These are phyloP conservation scores for Magnusiomyces ingens DNA, from an alignment of 1,139 yeast genomes.

Conservation along the genomic window DNA sequence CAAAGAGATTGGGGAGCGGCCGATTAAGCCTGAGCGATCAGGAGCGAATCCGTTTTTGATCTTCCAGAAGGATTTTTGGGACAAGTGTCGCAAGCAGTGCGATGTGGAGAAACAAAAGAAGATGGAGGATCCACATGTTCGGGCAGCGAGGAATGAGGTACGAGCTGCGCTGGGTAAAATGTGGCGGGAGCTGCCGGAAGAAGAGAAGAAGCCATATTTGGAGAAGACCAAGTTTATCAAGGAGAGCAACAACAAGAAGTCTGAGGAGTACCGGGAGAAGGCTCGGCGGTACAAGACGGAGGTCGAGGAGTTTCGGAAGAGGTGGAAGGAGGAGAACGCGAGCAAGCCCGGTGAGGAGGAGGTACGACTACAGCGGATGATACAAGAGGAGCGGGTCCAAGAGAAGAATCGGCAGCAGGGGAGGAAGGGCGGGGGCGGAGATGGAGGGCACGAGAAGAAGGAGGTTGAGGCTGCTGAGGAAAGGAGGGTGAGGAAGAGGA, in stretches of 20 bases:
- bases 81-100: constrained; percentile 34
- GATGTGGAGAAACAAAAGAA: constrained; percentile 31
- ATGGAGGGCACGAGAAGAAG: too few species aligned
- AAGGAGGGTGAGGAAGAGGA: too few species aligned
- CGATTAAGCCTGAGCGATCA: constrained; percentile 35
- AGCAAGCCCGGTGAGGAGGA: constrained; percentile 33
- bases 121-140: constrained; percentile 29
- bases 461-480: too few species aligned
- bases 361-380: constrained; percentile 21
- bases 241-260: constrained; percentile 31
- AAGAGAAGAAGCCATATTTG: constrained; percentile 34
- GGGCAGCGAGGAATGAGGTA: constrained; percentile 38
- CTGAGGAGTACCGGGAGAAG: constrained; percentile 31
- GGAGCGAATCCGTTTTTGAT: constrained; percentile 38
- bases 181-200: constrained; percentile 39
- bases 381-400: constrained; percentile 12
- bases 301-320: constrained; percentile 35
- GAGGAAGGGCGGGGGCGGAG: too few species aligned
- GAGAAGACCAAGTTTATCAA: constrained; percentile 32
- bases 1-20: constrained; percentile 35
- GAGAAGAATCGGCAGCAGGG: constrained; percentile 9
- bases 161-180: constrained; percentile 38
- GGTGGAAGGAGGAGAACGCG: constrained; percentile 36
- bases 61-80: constrained; percentile 41
- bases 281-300: constrained; percentile 34